Conservation (phyloP, 2,329 filamentous ascomycete genomes). For the Fusarium sp. region DNA sequence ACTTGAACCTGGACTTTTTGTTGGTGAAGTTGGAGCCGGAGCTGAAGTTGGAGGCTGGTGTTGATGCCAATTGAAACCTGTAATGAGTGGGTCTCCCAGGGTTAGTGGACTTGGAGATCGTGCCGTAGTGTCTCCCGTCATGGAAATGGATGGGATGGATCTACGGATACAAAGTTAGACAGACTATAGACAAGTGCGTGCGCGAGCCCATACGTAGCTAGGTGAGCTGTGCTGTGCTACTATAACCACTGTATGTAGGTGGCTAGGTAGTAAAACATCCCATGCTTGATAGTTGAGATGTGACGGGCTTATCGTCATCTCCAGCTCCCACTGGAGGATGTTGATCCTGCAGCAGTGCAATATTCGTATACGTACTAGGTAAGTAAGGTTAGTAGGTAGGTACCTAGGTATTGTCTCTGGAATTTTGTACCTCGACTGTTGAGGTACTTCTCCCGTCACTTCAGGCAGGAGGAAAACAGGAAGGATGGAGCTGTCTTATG, state of each 20-base stretch:
- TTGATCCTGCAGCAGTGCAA: not conserved
- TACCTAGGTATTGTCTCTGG: not conserved
- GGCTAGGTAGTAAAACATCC: not conserved
- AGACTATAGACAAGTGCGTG: not conserved
- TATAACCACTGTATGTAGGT: not conserved
- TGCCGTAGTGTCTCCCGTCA: constrained; percentile 19
- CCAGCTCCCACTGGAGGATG: not conserved
- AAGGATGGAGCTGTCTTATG: not conserved
- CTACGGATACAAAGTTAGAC: not conserved
- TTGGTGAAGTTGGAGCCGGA: not conserved
- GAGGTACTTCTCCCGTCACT: not conserved
- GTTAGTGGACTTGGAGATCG: constrained; percentile 34
- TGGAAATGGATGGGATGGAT: constrained; percentile 11
- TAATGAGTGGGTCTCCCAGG: constrained; percentile 28
- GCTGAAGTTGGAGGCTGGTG: constrained; percentile 8
- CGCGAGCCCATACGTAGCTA: not conserved
- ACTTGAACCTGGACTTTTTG: constrained; percentile 1
- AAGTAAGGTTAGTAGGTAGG: too few relatives aligned
- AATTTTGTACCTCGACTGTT: not conserved
- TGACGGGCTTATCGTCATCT: not conserved
- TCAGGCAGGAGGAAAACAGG: not conserved
- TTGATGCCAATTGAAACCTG: constrained; percentile 31
- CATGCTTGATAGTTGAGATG: not conserved
- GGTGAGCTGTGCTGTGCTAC: not conserved
- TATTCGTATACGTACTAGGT: constrained; percentile 7